phyloP scores from a whole-genome alignment of 2,329 filamentous ascomycete species.

The Hymenoscyphus repandus region DNA sequence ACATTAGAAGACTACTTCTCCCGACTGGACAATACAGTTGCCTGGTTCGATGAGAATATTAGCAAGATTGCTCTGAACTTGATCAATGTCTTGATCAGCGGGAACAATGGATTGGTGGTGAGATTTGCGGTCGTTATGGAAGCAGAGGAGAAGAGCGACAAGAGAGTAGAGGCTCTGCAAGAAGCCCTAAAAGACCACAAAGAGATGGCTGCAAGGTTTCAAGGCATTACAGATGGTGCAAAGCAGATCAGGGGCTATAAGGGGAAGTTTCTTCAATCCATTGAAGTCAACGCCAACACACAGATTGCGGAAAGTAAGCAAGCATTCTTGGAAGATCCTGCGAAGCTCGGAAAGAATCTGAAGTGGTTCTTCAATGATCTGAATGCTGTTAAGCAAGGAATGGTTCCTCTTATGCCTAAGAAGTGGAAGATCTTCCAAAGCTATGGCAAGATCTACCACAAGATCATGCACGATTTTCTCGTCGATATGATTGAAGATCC shows the following conservation, averaged over 20 bases:
- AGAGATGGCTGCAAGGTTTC: slow-evolving; percentile 87
- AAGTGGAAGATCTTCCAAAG: slow-evolving; percentile 95
- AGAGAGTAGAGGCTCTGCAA: slow-evolving; percentile 82
- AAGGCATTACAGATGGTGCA: slow-evolving; percentile 89
- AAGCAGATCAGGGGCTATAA: slow-evolving; percentile 94
- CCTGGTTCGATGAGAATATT: slow-evolving; percentile 94
- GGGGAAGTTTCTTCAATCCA: slow-evolving; percentile 79
- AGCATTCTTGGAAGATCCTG: slow-evolving; percentile 77
- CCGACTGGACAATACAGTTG: slow-evolving; percentile 78
- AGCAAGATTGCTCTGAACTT: slow-evolving; percentile 84
- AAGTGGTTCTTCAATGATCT: slow-evolving; percentile 98
- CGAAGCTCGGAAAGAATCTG: slow-evolving; percentile 77
- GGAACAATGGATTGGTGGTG: slow-evolving; percentile 86
- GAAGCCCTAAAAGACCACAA: slow-evolving; percentile 95
- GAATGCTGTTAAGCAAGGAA: slow-evolving; percentile 88
- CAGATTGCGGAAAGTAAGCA: slow-evolving; percentile 58
- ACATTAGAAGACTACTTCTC: slow-evolving; percentile 90
- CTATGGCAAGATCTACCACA: slow-evolving; percentile 87
- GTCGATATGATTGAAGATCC: slow-evolving; percentile 77
- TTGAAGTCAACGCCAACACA: slow-evolving; percentile 55
- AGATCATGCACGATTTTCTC: slow-evolving; percentile 92
- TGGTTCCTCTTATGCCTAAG: slow-evolving; percentile 86
- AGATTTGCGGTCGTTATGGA: slow-evolving; percentile 88
- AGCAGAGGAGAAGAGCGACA: slow-evolving; percentile 94
- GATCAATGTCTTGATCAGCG: slow-evolving; percentile 78